Evolutionary conservation across 768 basidiomycete genomes (phyloP).

Genomic region (Heimioporus sp.): DNA sequence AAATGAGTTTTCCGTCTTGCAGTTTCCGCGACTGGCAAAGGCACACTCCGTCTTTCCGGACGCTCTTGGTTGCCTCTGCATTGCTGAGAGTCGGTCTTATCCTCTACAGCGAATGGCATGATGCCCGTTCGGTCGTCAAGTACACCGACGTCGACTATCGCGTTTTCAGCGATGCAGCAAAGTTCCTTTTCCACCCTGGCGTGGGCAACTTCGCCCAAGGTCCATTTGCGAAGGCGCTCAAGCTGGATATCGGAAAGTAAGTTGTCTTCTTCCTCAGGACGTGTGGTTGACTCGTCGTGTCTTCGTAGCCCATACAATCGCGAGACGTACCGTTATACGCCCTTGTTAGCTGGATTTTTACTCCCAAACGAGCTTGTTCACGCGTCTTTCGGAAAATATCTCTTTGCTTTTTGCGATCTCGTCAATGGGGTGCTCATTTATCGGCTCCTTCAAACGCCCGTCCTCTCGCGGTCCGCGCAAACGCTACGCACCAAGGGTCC

Average conservation of each 20-base stretch:
- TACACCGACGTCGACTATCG: slow-evolving; percentile 99
- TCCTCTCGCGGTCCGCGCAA: slow-evolving; percentile 36
- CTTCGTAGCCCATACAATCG: slow-evolving; percentile 77
- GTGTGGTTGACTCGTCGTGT: slow-evolving; percentile 7
- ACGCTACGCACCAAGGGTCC: slow-evolving; percentile 3
- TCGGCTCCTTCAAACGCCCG: slow-evolving; percentile 49
- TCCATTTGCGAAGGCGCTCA: slow-evolving; percentile 41
- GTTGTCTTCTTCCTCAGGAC: slow-evolving; percentile 29
- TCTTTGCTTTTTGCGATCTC: slow-evolving; percentile 85
- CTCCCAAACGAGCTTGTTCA: slow-evolving; percentile 80
- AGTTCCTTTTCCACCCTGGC: slow-evolving; percentile 56
- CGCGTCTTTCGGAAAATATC: slow-evolving; percentile 85
- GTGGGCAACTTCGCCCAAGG: slow-evolving; percentile 59
- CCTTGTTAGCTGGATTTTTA: slow-evolving; percentile 80
- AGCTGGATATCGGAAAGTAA: slow-evolving; percentile 68
- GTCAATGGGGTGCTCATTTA: slow-evolving; percentile 75
- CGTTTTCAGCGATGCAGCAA: slow-evolving; percentile 91
- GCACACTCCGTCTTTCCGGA: slow-evolving; percentile 40
- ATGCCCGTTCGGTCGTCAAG: slow-evolving; percentile 77
- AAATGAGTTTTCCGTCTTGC: background rate
- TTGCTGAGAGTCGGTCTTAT: slow-evolving; percentile 70
- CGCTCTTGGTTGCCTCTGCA: slow-evolving; percentile 52
- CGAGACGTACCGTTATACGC: slow-evolving; percentile 96
- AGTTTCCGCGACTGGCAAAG: slow-evolving; percentile 9
- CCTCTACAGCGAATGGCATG: slow-evolving; percentile 88